A percentile compares a stretch with the other conserved stretches of the same genome.
Conservation (phyloP, 164 flowering plant genomes). For the Houttuynia cordata region DNA sequence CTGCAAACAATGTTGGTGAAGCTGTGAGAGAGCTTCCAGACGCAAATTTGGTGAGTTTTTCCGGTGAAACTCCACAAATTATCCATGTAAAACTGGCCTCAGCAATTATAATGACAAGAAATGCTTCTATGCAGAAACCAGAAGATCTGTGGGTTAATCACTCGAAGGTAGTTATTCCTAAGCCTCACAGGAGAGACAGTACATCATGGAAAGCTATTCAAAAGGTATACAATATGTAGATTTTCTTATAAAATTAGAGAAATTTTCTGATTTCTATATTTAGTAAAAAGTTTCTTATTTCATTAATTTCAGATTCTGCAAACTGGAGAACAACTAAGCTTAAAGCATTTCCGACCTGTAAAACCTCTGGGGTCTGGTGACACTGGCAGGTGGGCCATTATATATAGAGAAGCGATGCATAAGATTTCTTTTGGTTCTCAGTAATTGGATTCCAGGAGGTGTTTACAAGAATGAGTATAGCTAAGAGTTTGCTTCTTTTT, state of each 20-base stretch:
- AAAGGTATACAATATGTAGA: constrained; percentile 39
- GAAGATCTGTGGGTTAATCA: constrained; percentile 93
- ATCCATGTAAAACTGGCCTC: neutral
- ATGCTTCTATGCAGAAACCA: constrained; percentile 47
- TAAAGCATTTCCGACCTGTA: constrained; percentile 81
- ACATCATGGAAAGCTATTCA: constrained; percentile 77
- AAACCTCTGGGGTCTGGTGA: constrained; percentile 94
- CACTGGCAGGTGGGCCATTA: constrained; percentile 76
- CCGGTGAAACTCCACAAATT: neutral
- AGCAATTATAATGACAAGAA: neutral
- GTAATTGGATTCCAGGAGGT: neutral
- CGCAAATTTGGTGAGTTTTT: constrained; percentile 67
- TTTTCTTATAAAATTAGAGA: neutral
- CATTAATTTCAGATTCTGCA: constrained; percentile 37
- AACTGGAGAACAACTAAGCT: constrained; percentile 68
- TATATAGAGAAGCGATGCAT: neutral
- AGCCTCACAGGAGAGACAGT: constrained; percentile 81
- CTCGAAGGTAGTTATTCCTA: constrained; percentile 70
- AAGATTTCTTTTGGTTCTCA: neutral
- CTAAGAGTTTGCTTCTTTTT: neutral
- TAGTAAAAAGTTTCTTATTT: no score
- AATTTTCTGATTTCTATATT: neutral
- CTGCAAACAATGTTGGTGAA: constrained; percentile 86
- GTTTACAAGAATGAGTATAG: neutral
- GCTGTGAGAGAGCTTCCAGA: constrained; percentile 97